Conservation (phyloP, 2,329 filamentous ascomycete genomes). For the Elsinoe batatas region DNA sequence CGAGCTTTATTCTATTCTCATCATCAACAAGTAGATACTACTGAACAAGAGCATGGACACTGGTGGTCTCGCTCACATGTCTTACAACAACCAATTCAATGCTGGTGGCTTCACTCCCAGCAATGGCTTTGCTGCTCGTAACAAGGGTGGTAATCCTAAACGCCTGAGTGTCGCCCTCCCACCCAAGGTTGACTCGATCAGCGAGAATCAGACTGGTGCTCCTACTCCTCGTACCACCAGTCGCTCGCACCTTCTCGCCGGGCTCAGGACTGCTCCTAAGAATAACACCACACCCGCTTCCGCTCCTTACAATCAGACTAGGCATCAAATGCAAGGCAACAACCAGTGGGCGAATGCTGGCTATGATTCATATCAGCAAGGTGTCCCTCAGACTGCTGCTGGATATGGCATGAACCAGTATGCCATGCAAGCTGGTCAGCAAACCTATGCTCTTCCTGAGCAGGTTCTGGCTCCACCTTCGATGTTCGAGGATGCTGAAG, state of each 20-base stretch:
- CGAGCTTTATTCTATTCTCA: slow-evolving; percentile 12
- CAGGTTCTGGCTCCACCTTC: slow-evolving; percentile 79
- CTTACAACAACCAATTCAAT: slow-evolving; percentile 65
- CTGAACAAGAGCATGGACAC: slow-evolving; percentile 62
- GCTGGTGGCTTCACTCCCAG: slow-evolving; percentile 64
- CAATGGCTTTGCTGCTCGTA: slow-evolving; percentile 75
- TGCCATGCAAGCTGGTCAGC: slow-evolving; percentile 36
- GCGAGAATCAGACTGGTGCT: slow-evolving; percentile 57
- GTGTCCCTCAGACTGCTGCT: slow-evolving; percentile 50
- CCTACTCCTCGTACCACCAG: slow-evolving; percentile 77
- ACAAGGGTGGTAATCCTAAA: slow-evolving; percentile 79
- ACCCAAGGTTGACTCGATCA: slow-evolving; percentile 57
- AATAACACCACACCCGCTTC: slow-evolving; percentile 59
- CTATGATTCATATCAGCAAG: slow-evolving; percentile 35
- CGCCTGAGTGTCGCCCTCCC: slow-evolving; percentile 69
- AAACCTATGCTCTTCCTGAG: slow-evolving; percentile 63
- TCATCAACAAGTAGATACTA: slow-evolving; percentile 14
- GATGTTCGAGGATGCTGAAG: slow-evolving; percentile 60
- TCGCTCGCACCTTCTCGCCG: slow-evolving; percentile 86
- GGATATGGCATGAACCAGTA: slow-evolving; percentile 38
- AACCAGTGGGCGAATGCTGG: slow-evolving; percentile 37
- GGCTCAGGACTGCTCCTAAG: slow-evolving; percentile 87
- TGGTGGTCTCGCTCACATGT: slow-evolving; percentile 99
- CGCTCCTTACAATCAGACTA: slow-evolving; percentile 49
- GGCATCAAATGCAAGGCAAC: slow-evolving; percentile 36